A percentile compares a stretch with the other conserved stretches of the same genome.
phyloP scores from a whole-genome alignment of 1,284 basidiomycete species.

The Abortiporus biennis region DNA sequence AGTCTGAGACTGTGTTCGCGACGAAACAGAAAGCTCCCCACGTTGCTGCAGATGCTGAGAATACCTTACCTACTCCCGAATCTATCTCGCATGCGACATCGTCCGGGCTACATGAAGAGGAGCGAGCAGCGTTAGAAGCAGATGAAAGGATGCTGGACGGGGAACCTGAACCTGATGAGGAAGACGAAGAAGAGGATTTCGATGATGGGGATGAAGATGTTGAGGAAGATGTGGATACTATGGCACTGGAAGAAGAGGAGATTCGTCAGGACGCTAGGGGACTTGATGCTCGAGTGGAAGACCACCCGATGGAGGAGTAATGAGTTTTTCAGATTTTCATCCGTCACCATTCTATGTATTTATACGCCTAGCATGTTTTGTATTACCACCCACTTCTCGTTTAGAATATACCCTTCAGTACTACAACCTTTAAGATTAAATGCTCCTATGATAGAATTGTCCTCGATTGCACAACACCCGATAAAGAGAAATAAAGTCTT shows the following conservation, averaged over 20 bases:
- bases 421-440: no score
- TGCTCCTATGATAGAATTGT: no score
- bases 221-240: constrained; percentile 16
- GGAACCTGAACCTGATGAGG: constrained; percentile 18
- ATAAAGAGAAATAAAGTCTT: no score
- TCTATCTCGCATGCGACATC: no score
- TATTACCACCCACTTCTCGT: no score
- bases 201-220: constrained; percentile 15
- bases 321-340: no score
- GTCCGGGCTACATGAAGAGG: no score
- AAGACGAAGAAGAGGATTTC: constrained; percentile 17
- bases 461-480: no score
- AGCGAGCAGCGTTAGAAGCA: constrained; percentile 11
- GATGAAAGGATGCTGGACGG: constrained; percentile 14
- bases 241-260: constrained; percentile 15
- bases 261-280: constrained; percentile 10
- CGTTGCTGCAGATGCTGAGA: constrained; percentile 7
- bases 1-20: constrained; percentile 19
- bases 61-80: neutral
- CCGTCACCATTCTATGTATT: no score
- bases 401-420: no score
- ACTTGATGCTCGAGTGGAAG: neutral
- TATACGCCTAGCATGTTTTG: no score
- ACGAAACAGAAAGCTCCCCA: constrained; percentile 11
- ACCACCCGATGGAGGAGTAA: no score